Evolutionary conservation across 352 stramenopile genomes (phyloP).

Genomic region (Globisporangium abappressorium): DNA sequence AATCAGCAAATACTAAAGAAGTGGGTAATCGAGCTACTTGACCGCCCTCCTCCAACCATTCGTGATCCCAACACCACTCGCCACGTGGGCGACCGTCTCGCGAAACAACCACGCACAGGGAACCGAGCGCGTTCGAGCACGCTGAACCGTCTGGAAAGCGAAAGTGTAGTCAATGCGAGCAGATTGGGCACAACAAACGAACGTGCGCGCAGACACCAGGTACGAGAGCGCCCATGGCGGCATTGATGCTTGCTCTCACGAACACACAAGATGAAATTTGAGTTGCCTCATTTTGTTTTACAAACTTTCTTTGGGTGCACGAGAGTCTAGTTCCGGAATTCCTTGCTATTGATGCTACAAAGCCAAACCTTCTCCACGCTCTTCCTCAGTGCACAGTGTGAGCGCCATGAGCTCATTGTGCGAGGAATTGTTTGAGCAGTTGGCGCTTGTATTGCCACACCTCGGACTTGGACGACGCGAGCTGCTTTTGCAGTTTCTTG

Average conservation of each 20-base stretch:
- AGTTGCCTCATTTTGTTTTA: conserved; percentile 1
- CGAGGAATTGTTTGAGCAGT: conserved; percentile 69
- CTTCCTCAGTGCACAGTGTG: neutral
- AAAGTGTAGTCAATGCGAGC: neutral
- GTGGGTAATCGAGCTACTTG: neutral
- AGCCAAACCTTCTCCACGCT: neutral
- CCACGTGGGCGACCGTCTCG: neutral
- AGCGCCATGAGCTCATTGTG: conserved; percentile 15
- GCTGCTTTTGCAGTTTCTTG: conserved; percentile 62
- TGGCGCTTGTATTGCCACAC: conserved; percentile 76
- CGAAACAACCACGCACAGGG: neutral
- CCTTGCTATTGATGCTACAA: conserved; percentile 4
- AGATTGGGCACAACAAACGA: neutral
- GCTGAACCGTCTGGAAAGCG: neutral
- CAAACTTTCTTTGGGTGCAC: conserved; percentile 3
- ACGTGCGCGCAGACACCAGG: neutral
- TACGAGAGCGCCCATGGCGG: neutral
- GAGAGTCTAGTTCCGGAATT: neutral
- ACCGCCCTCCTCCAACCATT: neutral
- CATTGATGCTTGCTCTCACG: neutral
- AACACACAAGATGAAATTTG: conserved; percentile 1
- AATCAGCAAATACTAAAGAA: conserved; percentile 4
- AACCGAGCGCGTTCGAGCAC: neutral
- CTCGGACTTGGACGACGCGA: conserved; percentile 66
- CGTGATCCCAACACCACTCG: neutral